Evolutionary conservation across 176 grass and related monocot species (phyloP), one percentile per base, ranked within the genome.

Genomic region (Miscanthus lutarioriparius): DNA sequence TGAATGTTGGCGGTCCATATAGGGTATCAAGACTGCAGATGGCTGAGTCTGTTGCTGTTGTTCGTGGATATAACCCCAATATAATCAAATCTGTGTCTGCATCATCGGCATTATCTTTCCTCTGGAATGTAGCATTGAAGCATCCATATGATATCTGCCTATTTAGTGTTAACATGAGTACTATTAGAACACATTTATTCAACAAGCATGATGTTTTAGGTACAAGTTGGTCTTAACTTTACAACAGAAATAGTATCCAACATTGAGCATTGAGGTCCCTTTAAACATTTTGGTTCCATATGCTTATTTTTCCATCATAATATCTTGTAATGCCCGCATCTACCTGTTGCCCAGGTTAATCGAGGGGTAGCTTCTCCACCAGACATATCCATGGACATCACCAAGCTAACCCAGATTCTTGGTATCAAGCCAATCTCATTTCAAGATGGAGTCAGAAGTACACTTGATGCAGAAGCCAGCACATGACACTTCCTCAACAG

Each of bases 351-450:
- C 41, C 82, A 98, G 96, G 82, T 94, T 56, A 81, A 95, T 73
- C 83, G 93, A 17, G 96, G 93, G 26, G 93, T 98, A 64, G 86
- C 85, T 64, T 95, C 96, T 51, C 93, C 96, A 59, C 28, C 96
- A 77, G 96, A 95, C 73, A 98, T 95, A 93, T 98, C 96, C 67
- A 98, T 95, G 93, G 89, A 98, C 90, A 98, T 94, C 88, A 87
- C 76, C 74, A 92, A 70, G 83, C 73, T 95, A 83, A 86, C 86
- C 67, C 85, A 92, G 70, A 69, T 89, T 38, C 83, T 98, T 75
- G 81, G 91, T 78, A 88, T 88, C 80, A 85, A 65, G 67, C 89
- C 93, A 53, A 61, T 84, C 81, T 87, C 91, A 84, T 98, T 95
- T 32, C 74, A 85, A 17, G 89, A 92, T 84, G 96, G 96, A 86